Percentiles rank a stretch among this genome's conserved stretches.
Evolutionary conservation across 202 grass and related monocot genomes (phyloP).

Genomic region (Bolboschoenoplectus hybrid): DNA sequence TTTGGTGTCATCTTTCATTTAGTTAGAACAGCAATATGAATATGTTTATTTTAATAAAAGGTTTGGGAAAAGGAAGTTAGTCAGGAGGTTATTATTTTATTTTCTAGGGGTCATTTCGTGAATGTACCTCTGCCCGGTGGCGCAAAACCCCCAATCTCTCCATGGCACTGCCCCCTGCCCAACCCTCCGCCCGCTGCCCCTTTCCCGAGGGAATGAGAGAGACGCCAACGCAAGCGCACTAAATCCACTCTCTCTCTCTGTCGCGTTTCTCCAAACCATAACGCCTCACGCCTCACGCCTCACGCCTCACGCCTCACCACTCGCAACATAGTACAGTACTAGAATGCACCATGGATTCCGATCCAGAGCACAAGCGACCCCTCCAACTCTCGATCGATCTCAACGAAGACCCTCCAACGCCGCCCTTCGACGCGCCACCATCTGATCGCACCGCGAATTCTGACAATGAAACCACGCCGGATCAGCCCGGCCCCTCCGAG

Average conservation of each 20-base stretch:
- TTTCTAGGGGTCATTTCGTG: not conserved
- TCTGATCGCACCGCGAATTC: not conserved
- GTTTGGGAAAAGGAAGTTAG: too few relatives aligned
- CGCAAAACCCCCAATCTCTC: constrained; percentile 26
- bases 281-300: too few relatives aligned
- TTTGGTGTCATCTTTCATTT: too few relatives aligned
- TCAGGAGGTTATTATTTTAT: not conserved
- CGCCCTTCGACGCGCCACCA: constrained; percentile 20
- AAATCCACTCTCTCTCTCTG: constrained; percentile 34
- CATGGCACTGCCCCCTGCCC: not conserved
- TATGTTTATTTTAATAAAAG: too few relatives aligned
- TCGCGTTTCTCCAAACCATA: not conserved
- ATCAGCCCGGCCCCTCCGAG: not conserved
- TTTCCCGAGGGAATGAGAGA: not conserved
- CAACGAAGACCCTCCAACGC: constrained; percentile 58
- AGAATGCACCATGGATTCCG: constrained; percentile 42
- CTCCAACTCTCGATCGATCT: constrained; percentile 79
- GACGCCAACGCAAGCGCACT: not conserved
- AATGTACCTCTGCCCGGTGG: not conserved
- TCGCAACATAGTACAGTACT: not conserved
- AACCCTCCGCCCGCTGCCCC: not conserved
- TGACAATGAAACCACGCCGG: not conserved
- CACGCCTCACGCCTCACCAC: not conserved
- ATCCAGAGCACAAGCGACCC: constrained; percentile 58
- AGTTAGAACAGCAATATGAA: too few relatives aligned